Evolutionary conservation across 495 filamentous ascomycete genomes (phyloP), one percentile per base, ranked within the genome.

Genomic region (Choiromyces venosus): DNA sequence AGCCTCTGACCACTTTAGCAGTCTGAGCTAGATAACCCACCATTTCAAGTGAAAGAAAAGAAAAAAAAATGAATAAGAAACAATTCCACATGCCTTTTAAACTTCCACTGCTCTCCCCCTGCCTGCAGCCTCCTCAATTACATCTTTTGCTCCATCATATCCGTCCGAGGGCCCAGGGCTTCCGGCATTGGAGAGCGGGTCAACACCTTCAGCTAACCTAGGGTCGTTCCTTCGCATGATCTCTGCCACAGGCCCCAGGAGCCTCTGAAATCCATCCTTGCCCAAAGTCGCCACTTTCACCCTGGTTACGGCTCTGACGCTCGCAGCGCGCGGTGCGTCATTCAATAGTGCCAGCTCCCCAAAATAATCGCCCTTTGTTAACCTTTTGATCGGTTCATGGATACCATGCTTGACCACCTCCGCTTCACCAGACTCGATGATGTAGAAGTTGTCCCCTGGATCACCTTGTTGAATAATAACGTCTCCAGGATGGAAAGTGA

Each of bases 281-380:
- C 93, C 94, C 38, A 99, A 83, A 39, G 89, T 92, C 29, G 95
- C 96, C n/a, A 98, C 92, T 84, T 97, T 98, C 80, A 96, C 92
- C 75, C 92, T 91, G 0, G 90, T 93, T 77, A 86, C 86, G 67
- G 90, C 90, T 35, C 94, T 84, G 68, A 99, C 90, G 79, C 90
- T 97, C 3, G 95, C 95, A n/a, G 94, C 94, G 68, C 95, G 89
- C 0, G 95, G 95, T 72, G 91, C 91, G 78, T 99, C 94, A 76
- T 99, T 94, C 75, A 98, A 84, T 79, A 99, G 83, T 12, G 95
- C 95, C 71, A 98, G 85, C 82, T 99, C 95, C 65, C 95, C 95
- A 82, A 99, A 99, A 84, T 96, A 99, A 79, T 97, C 96, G 12
- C 95, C 95, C 81, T 97, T 95, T 70, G 85, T 84, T 81, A 97